Evolutionary conservation across 2,329 filamentous ascomycete species (phyloP), one percentile per base, ranked within the genome.

Genomic region (Botrytis byssoidea): DNA sequence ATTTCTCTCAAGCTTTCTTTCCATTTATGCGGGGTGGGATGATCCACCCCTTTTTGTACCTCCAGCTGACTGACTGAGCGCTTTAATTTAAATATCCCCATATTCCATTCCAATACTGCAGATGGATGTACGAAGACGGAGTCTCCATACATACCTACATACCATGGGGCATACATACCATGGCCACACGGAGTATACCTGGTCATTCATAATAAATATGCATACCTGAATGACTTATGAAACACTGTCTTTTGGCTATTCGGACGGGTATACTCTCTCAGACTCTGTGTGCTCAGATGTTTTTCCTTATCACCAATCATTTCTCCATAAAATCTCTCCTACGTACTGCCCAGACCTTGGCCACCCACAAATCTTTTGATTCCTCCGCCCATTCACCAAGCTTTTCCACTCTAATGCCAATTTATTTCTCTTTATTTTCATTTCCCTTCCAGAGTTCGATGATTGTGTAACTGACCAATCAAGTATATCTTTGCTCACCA

Each of bases 341-440:
- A 42, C 46, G n/a, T 22, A 44, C 51, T 70, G 68, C 68, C 68
- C 68, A 70, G 68, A 9, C 55, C 68, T 59, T 44, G 68, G 68
- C 32, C 68, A 46, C 40, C 61, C 40, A 64, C 40, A 29, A 29
- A 44, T 44, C 40, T 44, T 32, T 22, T 20, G 22, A 18, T 67
- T 37, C 44, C 44, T 67, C 65, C 65, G 65, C 65, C 65, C 46
- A 40, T 51, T 20, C 35, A 67, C 44, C 65, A 67, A 67, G 65
- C 65, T 67, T 67, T 67, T 67, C 65, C 65, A 51, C 65, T 55
- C 65, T 67, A 16, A 55, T 55, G 65, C 65, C 65, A 67, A 67
- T 67, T 55, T 64, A 64, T 64, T 64, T 64, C 25, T 25, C 40
- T 42, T 64, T 42, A 9, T 18, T 42, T 18, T 29, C 37, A 32